These are phyloP conservation scores for Aspergillus melleus DNA, from an alignment of 2,329 filamentous ascomycete species.

Conservation along the genomic window DNA sequence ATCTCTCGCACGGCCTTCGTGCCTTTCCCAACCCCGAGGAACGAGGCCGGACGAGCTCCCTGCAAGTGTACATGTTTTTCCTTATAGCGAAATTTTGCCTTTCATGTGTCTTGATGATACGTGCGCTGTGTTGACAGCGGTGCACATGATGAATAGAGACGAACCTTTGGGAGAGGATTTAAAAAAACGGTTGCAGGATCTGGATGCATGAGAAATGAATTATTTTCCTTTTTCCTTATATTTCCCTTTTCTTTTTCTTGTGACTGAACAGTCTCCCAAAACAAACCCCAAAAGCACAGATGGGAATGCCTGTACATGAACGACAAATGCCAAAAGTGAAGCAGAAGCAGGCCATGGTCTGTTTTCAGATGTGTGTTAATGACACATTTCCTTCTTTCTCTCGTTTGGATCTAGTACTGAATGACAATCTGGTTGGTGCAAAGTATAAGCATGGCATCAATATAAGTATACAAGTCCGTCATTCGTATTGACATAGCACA, in stretches of 20 bases:
- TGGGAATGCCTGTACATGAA: constrained; percentile 24
- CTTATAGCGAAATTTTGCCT: constrained; percentile 7
- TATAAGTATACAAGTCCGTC: neutral
- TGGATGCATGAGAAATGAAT: constrained; percentile 29
- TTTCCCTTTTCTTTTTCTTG: constrained; percentile 8
- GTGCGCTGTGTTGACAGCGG: constrained; percentile 6
- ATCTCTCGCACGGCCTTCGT: neutral
- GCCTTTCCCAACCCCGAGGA: neutral
- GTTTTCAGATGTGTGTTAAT: constrained; percentile 20
- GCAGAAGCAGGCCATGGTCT: constrained; percentile 21
- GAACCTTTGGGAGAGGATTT: neutral
- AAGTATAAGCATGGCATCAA: neutral
- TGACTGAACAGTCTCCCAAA: neutral
- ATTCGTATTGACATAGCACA: neutral
- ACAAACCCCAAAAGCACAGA: neutral
- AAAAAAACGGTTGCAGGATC: constrained; percentile 13
- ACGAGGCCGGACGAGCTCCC: neutral
- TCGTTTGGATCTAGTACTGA: neutral
- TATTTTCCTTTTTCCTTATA: constrained; percentile 23
- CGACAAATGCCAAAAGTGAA: constrained; percentile 8
- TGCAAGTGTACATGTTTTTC: constrained; percentile 1
- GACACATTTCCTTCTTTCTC: constrained; percentile 8
- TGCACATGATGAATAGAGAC: constrained; percentile 5
- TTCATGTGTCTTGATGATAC: constrained; percentile 9
- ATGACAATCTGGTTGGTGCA: neutral